Evolutionary conservation across 2,329 filamentous ascomycete genomes (phyloP), one percentile per base, ranked within the genome.

Genomic region (Botrytis aclada): DNA sequence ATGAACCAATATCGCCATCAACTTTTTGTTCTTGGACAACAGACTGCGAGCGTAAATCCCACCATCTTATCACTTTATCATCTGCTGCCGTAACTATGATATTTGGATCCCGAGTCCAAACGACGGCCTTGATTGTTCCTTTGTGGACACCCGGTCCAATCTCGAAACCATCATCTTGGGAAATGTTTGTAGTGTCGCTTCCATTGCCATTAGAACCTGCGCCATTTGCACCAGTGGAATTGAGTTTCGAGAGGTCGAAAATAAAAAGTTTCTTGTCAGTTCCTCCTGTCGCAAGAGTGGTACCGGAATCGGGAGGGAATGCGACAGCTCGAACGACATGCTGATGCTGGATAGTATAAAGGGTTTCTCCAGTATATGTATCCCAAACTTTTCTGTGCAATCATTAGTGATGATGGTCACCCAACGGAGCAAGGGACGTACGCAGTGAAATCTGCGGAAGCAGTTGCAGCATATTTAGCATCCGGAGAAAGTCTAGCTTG

Each of bases 221-320:
- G 8, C 71, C 39, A n/a, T 63, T 71, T 18, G 72, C 64, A 45
- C 74, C 76, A 22, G 71, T 71, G 75, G 79, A 51, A 82, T 83
- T 16, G 81, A 74, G 77, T 82, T 77, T 89, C 25, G 89, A 89
- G 25, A 99, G 86, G 79, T 98, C 95, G 80, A 96, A 99, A 75
- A 99, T 92, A 70, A 95, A 93, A 70, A 99, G 88, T 83, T 96
- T 98, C 87, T 98, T 98, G 84, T 99, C 96, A 85, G 93, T 93
- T 39, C 96, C 96, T 47, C 95, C 96, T 0, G 96, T 98, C 9
- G 95, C 96, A 41, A 99, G 86, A 72, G 97, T 90, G n/a, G 93
- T 92, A 34, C 90, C 90, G 71, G 90, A 88, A 78, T 95, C 92
- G 61, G 92, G 90, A 3, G 93, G 92, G 79, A 98, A 98, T 18